Evolutionary conservation across 108 stramenopile genomes (phyloP).

Genomic region (Pseudonitzschia pungens): DNA sequence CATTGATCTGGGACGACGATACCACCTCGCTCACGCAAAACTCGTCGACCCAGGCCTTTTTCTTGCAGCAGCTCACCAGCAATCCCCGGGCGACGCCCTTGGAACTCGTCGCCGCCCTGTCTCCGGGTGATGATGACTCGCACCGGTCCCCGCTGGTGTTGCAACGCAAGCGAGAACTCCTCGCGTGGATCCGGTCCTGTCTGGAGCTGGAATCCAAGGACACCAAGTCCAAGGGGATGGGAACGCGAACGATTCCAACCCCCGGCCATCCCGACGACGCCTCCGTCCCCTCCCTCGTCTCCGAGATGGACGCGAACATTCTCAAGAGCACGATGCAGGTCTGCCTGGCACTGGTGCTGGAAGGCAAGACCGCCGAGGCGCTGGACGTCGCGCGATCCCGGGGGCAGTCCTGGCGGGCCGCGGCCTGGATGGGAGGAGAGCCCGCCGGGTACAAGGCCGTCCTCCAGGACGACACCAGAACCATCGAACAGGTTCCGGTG

Average conservation of each 20-base stretch:
- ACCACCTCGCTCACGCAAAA: conserved; percentile 27
- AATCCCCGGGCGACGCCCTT: conserved; percentile 36
- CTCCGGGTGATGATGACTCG: neutral
- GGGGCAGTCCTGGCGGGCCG: conserved; percentile 73
- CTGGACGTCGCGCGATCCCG: conserved; percentile 42
- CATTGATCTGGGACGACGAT: conserved; percentile 59
- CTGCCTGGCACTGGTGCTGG: conserved; percentile 52
- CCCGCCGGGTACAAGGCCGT: conserved; percentile 34
- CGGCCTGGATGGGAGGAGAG: conserved; percentile 59
- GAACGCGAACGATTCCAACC: neutral
- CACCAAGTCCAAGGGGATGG: conserved; percentile 2
- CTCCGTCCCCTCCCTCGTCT: conserved; percentile 12
- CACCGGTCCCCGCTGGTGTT: conserved; percentile 27
- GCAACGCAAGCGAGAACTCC: conserved; percentile 44
- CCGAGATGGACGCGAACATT: conserved; percentile 18
- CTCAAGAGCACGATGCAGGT: conserved; percentile 52
- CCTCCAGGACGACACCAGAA: conserved; percentile 5
- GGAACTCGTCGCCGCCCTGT: conserved; percentile 42
- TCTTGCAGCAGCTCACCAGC: conserved; percentile 25
- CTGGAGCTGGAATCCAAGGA: conserved; percentile 26
- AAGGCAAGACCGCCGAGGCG: conserved; percentile 58
- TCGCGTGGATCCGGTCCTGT: conserved; percentile 65
- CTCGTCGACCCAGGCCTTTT: neutral
- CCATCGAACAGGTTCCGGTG: conserved; percentile 8
- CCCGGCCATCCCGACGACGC: conserved; percentile 17